Evolutionary conservation across 768 basidiomycete species (phyloP).

Genomic region (Naganishia onofrii): DNA sequence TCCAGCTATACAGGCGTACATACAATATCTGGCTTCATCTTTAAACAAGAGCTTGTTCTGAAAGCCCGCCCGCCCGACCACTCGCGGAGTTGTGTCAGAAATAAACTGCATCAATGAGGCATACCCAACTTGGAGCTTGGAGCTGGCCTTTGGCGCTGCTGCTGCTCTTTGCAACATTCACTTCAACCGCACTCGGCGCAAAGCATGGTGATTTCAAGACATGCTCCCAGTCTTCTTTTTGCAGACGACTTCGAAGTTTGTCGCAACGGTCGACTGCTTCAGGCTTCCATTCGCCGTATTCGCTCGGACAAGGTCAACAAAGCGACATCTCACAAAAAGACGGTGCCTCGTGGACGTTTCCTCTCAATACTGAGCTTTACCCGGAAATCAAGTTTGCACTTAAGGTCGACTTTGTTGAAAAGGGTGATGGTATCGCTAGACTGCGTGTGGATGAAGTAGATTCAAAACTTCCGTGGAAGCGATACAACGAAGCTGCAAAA

Average conservation of each 20-base stretch:
- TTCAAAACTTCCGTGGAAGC: slow-evolving; percentile 63
- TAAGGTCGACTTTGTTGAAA: slow-evolving; percentile 73
- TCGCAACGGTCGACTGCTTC: slow-evolving; percentile 65
- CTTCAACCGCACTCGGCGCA: slow-evolving; percentile 41
- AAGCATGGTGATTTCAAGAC: slow-evolving; percentile 84
- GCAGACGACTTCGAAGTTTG: slow-evolving; percentile 82
- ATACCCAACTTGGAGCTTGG: neutral
- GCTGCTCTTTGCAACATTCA: slow-evolving; percentile 3
- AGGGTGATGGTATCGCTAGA: slow-evolving; percentile 75
- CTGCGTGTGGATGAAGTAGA: slow-evolving; percentile 86
- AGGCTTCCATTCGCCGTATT: slow-evolving; percentile 83
- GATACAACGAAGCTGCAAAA: slow-evolving; percentile 85
- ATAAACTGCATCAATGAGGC: slow-evolving; percentile 3
- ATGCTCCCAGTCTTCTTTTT: slow-evolving; percentile 91
- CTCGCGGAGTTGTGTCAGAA: too few relatives aligned
- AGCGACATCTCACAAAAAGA: slow-evolving; percentile 11
- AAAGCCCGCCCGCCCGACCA: neutral
- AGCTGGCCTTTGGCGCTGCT: slow-evolving; percentile 21
- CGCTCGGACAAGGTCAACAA: slow-evolving; percentile 56
- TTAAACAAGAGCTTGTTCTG: too few relatives aligned
- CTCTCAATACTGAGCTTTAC: slow-evolving; percentile 76
- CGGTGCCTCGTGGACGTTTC: slow-evolving; percentile 62
- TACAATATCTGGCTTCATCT: too few relatives aligned
- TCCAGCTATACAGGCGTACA: neutral
- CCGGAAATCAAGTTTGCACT: slow-evolving; percentile 78